phyloP scores from a whole-genome alignment of 2,329 filamentous ascomycete genomes.

The Scedosporium aurantiacum region DNA sequence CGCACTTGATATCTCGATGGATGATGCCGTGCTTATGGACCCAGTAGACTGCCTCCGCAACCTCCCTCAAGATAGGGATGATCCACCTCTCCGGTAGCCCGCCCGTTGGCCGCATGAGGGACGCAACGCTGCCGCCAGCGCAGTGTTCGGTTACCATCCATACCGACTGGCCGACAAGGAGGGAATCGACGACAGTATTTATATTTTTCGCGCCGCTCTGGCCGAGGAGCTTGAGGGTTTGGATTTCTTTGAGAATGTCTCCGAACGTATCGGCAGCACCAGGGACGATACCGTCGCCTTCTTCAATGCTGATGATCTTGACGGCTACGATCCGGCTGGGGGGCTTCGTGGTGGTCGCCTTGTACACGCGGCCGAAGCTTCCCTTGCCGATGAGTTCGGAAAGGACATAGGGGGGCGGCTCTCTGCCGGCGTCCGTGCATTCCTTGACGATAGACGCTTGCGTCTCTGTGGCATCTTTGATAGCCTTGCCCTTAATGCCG shows the following conservation, averaged over 20 bases:
- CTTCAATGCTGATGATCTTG: constrained; percentile 79
- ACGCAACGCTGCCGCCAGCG: constrained; percentile 72
- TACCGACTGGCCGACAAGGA: constrained; percentile 66
- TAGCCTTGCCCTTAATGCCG: background rate
- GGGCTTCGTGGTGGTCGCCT: constrained; percentile 31
- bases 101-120: constrained; percentile 55
- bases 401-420: constrained; percentile 39
- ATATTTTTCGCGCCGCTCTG: constrained; percentile 70
- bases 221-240: constrained; percentile 59
- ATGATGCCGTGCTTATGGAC: constrained; percentile 59
- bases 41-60: constrained; percentile 55
- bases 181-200: constrained; percentile 69
- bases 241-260: constrained; percentile 59
- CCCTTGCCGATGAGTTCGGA: constrained; percentile 66
- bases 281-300: constrained; percentile 56
- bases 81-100: constrained; percentile 61
- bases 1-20: constrained; percentile 62
- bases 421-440: background rate
- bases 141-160: constrained; percentile 88
- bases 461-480: background rate
- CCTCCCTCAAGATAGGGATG: constrained; percentile 54
- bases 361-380: constrained; percentile 64
- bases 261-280: constrained; percentile 56
- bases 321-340: constrained; percentile 53
- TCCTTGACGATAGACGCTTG: background rate